Conservation (phyloP, 2,329 filamentous ascomycete genomes). For the Fusarium secorum region DNA sequence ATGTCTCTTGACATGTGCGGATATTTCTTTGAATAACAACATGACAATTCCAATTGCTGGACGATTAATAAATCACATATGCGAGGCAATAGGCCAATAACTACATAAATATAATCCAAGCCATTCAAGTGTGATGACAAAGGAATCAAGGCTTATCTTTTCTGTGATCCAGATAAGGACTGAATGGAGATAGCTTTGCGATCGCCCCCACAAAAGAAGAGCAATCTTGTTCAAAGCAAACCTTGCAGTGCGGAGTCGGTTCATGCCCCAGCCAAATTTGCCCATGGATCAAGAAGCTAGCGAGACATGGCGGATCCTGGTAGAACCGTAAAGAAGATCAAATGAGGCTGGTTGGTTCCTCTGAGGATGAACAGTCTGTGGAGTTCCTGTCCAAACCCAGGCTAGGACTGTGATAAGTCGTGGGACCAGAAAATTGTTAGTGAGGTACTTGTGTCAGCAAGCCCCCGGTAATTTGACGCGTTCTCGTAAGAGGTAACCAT, state of each 20-base stretch:
- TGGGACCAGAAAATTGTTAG: constrained; percentile 48
- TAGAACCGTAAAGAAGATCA: constrained; percentile 30
- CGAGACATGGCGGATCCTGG: constrained; percentile 25
- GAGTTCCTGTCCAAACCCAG: constrained; percentile 16
- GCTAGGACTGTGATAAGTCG: constrained; percentile 7
- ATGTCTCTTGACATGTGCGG: neutral
- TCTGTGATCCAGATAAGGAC: neutral
- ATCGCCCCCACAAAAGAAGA: neutral
- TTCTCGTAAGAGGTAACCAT: constrained; percentile 41
- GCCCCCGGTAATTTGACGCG: constrained; percentile 34
- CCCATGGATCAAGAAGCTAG: constrained; percentile 14
- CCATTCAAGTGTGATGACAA: neutral
- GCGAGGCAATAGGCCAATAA: neutral
- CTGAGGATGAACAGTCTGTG: constrained; percentile 14
- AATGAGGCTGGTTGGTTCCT: constrained; percentile 31
- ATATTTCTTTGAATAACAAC: constrained; percentile 3
- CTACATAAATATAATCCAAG: neutral
- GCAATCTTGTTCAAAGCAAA: constrained; percentile 12
- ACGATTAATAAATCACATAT: neutral
- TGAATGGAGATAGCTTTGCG: constrained; percentile 7
- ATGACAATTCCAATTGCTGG: neutral
- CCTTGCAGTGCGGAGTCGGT: constrained; percentile 18
- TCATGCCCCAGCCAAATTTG: constrained; percentile 9
- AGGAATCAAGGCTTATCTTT: neutral
- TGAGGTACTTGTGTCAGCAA: constrained; percentile 45